These are phyloP conservation scores for Insectozyma bohioensis DNA, from an alignment of 1,139 yeast species.

Conservation along the genomic window DNA sequence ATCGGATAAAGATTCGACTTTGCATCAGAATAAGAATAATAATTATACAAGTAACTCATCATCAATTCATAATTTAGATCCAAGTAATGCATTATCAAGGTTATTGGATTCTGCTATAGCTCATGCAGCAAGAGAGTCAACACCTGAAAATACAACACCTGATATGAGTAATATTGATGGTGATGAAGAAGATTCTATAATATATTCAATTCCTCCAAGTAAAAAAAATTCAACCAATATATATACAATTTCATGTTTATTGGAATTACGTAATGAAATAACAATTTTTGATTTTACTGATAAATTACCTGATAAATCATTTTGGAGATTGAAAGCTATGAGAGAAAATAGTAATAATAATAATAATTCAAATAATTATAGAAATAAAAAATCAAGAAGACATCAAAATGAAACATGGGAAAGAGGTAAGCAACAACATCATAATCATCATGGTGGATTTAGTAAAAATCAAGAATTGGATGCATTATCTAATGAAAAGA, in stretches of 20 bases:
- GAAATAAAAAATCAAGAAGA: constrained; percentile 14
- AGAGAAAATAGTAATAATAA: constrained; percentile 10
- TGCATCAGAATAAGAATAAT: constrained; percentile 9
- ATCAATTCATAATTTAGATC: constrained; percentile 20
- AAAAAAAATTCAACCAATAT: constrained; percentile 20
- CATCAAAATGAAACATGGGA: constrained; percentile 29
- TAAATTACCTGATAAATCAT: constrained; percentile 40
- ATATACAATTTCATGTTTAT: constrained; percentile 41
- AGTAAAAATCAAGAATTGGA: constrained; percentile 26
- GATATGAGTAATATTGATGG: not conserved
- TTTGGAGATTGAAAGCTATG: constrained; percentile 34
- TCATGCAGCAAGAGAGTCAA: constrained; percentile 48
- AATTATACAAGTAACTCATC: constrained; percentile 1
- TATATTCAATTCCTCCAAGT: constrained; percentile 14
- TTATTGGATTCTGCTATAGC: constrained; percentile 45
- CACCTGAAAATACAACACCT: constrained; percentile 31
- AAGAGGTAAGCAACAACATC: constrained; percentile 18
- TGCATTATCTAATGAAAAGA: constrained; percentile 28
- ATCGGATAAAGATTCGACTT: constrained; percentile 12
- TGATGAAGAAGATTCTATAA: constrained; percentile 6
- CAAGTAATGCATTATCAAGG: constrained; percentile 42
- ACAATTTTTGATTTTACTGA: constrained; percentile 27
- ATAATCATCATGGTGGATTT: constrained; percentile 16
- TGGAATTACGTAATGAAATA: constrained; percentile 37
- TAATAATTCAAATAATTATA: not conserved